A percentile compares a stretch with the other conserved stretches of the same genome.
phyloP scores from a whole-genome alignment of 345 rosid genomes.

The Melaleuca quinquenervia region DNA sequence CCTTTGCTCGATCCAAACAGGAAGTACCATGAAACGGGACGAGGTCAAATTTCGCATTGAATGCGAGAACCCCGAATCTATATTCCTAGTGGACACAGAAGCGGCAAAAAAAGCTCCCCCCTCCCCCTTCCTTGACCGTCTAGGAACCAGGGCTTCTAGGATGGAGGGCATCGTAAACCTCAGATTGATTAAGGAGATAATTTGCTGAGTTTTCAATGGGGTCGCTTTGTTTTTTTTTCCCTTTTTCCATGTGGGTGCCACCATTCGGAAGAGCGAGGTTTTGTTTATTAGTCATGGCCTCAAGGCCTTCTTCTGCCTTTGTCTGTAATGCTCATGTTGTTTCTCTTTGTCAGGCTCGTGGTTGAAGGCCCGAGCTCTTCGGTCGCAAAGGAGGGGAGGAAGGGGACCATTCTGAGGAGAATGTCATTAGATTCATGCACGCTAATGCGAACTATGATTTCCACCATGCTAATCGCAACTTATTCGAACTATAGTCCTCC shows the following conservation, averaged over 20 bases:
- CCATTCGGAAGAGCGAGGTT: background rate
- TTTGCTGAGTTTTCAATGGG: too few relatives aligned
- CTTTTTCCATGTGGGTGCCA: background rate
- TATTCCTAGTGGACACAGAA: background rate
- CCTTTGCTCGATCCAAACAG: background rate
- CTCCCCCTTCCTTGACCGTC: constrained; percentile 5
- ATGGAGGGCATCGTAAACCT: background rate
- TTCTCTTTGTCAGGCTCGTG: background rate
- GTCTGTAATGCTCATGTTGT: background rate
- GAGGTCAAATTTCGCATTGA: constrained; percentile 6
- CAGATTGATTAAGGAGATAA: background rate
- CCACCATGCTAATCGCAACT: background rate
- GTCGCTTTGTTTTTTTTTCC: background rate
- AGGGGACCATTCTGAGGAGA: background rate
- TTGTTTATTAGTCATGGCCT: background rate
- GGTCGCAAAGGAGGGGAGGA: background rate
- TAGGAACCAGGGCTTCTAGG: constrained; percentile 6
- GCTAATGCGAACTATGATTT: background rate
- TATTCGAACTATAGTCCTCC: background rate
- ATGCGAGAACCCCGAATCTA: background rate
- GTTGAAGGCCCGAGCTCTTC: background rate
- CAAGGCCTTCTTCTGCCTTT: background rate
- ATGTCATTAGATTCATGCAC: background rate
- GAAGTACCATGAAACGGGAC: background rate
- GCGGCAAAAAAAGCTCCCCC: background rate